Base-by-base conservation (phyloP, 2,329 filamentous ascomycete genomes). In the Epichloe uncinata region DNA sequence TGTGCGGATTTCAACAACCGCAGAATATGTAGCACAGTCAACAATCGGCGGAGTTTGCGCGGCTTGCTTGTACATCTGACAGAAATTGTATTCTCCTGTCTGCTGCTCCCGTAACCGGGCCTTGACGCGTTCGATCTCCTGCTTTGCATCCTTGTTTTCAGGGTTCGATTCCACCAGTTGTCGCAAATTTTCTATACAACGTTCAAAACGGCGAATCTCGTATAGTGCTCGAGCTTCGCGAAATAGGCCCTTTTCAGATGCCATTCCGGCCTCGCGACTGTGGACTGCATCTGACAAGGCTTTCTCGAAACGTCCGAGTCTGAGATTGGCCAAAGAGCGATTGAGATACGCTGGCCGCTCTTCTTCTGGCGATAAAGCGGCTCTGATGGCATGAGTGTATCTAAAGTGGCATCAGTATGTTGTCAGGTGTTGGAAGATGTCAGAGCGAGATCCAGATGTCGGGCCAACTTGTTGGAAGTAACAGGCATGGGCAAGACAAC, bases 1-100 rank as follows among this genome's bases (percentile, higher is more conserved):
- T 6, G 58, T 42, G 35, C 64, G 68, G 0, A 78, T 55, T 42
- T 65, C 59, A 1, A 76, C 69, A 0, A 67, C 66, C 0, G 58
- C 61, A 7, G 63, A 62, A 52, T 67, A 79, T 2, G 68, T 75
- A 0, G 71, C 73, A 50, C 66, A 70, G 53, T 78, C 74, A 2
- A 78, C 56, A 54, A 36, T 3, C 4, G 43, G 43, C 30, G 43
- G 43, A 20, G 43, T 35, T 11, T 13, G 26, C 16, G 5, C 16
- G 4, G 43, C 43, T 20, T 45, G 43, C 43, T 45, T 35, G 20
- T 45, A 45, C 15, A 45, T 11, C 5, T 22, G 43, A 18, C 26
- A 4, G 55, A 68, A 76, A 3, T 56, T 41, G 48, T 73, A 75
- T 0, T 51, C 51, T 1, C 73, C 73, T 0, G 50, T 62, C 13